Percentiles rank a stretch among this genome's conserved stretches.
phyloP scores from a whole-genome alignment of 148 eudicot genomes.

The Linanthus parryae region DNA sequence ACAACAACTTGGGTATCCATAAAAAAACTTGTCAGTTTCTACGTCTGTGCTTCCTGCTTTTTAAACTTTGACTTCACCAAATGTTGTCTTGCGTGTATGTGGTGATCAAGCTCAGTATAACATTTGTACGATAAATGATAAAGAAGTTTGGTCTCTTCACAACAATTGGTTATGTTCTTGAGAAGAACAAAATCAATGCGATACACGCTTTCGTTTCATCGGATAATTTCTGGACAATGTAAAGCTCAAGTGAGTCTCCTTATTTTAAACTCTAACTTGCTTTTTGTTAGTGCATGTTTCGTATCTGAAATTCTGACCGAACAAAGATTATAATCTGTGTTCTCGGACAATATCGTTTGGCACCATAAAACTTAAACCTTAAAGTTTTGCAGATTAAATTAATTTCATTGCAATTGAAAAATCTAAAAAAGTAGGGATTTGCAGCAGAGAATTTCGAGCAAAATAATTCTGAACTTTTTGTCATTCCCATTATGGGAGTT shows the following conservation, averaged over 20 bases:
- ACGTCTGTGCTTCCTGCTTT: conserved; percentile 29
- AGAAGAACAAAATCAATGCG: conserved; percentile 51
- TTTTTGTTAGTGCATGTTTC: no score
- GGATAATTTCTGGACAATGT: conserved; percentile 24
- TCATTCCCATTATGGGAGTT: no score
- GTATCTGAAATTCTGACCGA: no score
- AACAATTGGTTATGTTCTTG: conserved; percentile 41
- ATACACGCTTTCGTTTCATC: conserved; percentile 38
- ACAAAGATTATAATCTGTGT: no score
- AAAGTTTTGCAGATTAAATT: no score
- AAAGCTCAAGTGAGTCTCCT: conserved; percentile 56
- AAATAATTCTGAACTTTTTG: no score
- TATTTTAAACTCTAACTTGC: no score
- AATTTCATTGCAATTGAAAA: no score
- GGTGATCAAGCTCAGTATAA: conserved; percentile 55
- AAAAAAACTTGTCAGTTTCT: conserved; percentile 7
- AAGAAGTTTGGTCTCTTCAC: conserved; percentile 44
- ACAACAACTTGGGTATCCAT: not conserved
- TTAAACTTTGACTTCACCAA: conserved; percentile 53
- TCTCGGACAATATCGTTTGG: no score
- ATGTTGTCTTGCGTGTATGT: conserved; percentile 52
- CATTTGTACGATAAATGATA: conserved; percentile 32
- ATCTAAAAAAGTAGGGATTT: no score
- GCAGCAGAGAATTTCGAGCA: no score
- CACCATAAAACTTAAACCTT: no score